A percentile compares a stretch with the other conserved stretches of the same genome.
Conservation (phyloP, 2,329 filamentous ascomycete species). For the Diaporthe sp. region DNA sequence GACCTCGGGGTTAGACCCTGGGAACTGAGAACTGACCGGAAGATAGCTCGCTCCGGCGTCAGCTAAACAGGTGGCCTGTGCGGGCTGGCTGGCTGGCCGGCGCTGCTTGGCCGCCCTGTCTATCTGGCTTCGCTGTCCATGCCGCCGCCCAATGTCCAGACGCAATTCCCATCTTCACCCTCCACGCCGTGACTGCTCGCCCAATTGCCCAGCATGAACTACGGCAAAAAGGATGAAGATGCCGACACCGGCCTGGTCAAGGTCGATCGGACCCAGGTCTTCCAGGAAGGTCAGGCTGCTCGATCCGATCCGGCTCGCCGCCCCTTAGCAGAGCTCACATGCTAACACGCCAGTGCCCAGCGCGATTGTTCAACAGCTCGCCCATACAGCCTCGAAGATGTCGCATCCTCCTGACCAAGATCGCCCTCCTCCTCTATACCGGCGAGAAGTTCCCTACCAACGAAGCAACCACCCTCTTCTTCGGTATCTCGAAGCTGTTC, state of each 20-base stretch:
- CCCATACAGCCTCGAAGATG: conserved; percentile 98
- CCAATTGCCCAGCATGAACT: conserved; percentile 78
- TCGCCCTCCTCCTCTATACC: conserved; percentile 94
- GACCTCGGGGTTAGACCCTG: conserved; percentile 21
- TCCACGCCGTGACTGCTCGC: conserved; percentile 34
- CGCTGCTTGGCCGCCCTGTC: conserved; percentile 16
- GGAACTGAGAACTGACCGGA: background rate
- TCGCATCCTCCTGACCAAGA: conserved; percentile 96
- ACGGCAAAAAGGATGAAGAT: conserved; percentile 99
- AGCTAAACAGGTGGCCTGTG: conserved; percentile 16
- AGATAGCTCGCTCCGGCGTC: conserved; percentile 19
- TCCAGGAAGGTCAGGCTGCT: conserved; percentile 86
- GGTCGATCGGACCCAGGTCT: conserved; percentile 97
- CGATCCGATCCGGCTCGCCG: conserved; percentile 38
- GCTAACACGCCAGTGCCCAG: conserved; percentile 67
- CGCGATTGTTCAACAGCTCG: conserved; percentile 96
- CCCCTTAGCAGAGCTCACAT: conserved; percentile 38
- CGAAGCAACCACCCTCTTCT: conserved; percentile 98
- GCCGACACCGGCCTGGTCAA: conserved; percentile 93
- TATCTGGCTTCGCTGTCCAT: conserved; percentile 29
- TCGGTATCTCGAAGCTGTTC: conserved; percentile 98
- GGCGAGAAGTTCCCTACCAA: conserved; percentile 97
- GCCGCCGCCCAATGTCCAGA: conserved; percentile 19
- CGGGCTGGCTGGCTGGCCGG: background rate
- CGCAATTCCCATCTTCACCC: conserved; percentile 28